Conservation (phyloP, 164 flowering plant genomes). For the Vitis amurensis region DNA sequence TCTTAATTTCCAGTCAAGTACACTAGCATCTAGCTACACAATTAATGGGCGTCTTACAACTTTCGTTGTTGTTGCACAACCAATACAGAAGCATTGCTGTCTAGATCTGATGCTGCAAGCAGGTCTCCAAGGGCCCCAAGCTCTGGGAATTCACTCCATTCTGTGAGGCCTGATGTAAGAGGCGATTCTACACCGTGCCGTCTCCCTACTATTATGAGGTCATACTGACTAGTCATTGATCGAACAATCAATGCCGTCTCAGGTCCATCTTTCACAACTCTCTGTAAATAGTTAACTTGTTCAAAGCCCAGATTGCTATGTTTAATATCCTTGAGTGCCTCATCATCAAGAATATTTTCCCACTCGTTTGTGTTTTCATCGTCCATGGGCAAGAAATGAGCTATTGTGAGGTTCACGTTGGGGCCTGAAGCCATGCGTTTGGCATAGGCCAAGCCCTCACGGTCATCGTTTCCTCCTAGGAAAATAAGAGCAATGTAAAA, state of each 20-base stretch:
- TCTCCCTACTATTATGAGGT: slow-evolving; percentile 38
- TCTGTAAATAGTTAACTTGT: slow-evolving; percentile 17
- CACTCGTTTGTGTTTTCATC: background rate
- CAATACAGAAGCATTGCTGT: slow-evolving; percentile 28
- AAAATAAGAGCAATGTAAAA: slow-evolving; percentile 26
- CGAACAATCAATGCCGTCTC: slow-evolving; percentile 26
- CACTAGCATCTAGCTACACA: too few relatives aligned
- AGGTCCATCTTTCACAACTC: slow-evolving; percentile 30
- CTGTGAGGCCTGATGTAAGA: slow-evolving; percentile 26
- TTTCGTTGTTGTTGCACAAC: slow-evolving; percentile 35
- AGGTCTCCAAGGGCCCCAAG: slow-evolving; percentile 41
- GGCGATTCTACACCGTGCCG: slow-evolving; percentile 13
- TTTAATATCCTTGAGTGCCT: slow-evolving; percentile 13
- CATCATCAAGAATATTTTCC: slow-evolving; percentile 4
- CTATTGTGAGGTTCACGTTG: slow-evolving; percentile 17
- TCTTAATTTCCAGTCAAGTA: too few relatives aligned
- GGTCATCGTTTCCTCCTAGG: slow-evolving; percentile 46
- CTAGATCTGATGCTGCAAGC: slow-evolving; percentile 30
- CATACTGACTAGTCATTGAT: slow-evolving; percentile 22
- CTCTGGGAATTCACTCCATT: slow-evolving; percentile 44
- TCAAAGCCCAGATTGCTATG: background rate
- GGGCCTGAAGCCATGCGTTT: slow-evolving; percentile 22
- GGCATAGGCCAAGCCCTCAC: slow-evolving; percentile 36
- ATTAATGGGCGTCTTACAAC: too few relatives aligned
- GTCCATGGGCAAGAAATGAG: slow-evolving; percentile 9